phyloP scores from a whole-genome alignment of 1,284 basidiomycete genomes.

The Heliocybe sulcata region DNA sequence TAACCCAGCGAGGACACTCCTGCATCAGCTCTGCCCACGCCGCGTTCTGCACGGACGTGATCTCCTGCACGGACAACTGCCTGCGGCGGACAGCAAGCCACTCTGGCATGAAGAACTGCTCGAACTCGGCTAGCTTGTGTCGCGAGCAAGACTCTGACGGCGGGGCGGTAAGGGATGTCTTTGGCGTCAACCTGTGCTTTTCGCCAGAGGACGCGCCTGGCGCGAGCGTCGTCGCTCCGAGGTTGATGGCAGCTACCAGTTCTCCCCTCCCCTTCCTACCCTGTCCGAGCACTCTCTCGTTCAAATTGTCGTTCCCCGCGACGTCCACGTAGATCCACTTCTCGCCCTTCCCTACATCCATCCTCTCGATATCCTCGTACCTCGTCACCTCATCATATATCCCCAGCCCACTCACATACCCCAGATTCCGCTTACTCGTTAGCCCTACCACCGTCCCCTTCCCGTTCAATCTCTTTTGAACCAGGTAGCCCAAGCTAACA shows the following conservation, averaged over 20 bases:
- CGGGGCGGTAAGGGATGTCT: conserved; percentile 19
- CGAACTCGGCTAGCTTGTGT: conserved; percentile 24
- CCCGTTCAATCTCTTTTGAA: conserved; percentile 29
- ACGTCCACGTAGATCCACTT: conserved; percentile 56
- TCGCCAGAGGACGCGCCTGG: conserved; percentile 28
- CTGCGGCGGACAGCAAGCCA: conserved; percentile 48
- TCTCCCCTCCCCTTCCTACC: conserved; percentile 17
- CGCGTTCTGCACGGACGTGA: conserved; percentile 37
- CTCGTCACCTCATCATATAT: conserved; percentile 48
- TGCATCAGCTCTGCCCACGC: conserved; percentile 51
- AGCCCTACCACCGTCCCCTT: conserved; percentile 40
- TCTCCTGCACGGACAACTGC: conserved; percentile 36
- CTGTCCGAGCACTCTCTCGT: conserved; percentile 32
- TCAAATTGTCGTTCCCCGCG: conserved; percentile 45
- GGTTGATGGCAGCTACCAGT: conserved; percentile 35
- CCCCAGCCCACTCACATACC: conserved; percentile 41
- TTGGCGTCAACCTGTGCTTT: conserved; percentile 27
- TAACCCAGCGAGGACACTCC: conserved; percentile 47
- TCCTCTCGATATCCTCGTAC: conserved; percentile 36
- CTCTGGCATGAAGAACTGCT: conserved; percentile 59
- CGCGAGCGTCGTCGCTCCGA: conserved; percentile 48
- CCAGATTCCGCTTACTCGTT: conserved; percentile 46
- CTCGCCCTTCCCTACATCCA: conserved; percentile 15
- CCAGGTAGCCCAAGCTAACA: conserved; percentile 52
- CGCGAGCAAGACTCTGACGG: conserved; percentile 10